phyloP scores from a whole-genome alignment of 2,329 filamentous ascomycete species.

The Penicillium sp. region DNA sequence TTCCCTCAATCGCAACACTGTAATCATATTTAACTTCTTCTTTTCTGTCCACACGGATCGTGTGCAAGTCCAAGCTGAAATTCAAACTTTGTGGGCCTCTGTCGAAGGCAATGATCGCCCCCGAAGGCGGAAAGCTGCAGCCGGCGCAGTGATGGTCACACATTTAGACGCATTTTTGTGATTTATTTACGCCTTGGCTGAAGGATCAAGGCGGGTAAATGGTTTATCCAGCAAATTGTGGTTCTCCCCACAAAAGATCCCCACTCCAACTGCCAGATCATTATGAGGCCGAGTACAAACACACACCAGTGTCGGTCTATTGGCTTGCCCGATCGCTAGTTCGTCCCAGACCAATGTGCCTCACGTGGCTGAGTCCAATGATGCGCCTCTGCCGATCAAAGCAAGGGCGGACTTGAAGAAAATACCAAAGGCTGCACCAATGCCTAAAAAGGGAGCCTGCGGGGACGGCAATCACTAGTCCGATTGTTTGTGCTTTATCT shows the following conservation, averaged over 20 bases:
- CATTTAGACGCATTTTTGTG: not conserved
- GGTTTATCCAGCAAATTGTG: not conserved
- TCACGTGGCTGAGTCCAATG: not conserved
- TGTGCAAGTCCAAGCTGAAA: not conserved
- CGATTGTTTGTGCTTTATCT: not conserved
- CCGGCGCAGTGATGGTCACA: not conserved
- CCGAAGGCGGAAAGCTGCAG: not conserved
- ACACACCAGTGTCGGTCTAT: not conserved
- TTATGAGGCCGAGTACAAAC: not conserved
- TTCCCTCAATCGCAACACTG: no score
- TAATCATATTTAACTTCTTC: no score
- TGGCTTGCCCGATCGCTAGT: not conserved
- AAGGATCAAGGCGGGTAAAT: not conserved
- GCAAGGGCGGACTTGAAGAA: not conserved
- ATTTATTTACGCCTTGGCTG: not conserved
- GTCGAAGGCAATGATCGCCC: not conserved
- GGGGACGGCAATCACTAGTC: not conserved
- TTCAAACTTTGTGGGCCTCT: not conserved
- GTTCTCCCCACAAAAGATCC: not conserved
- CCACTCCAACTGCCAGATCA: not conserved
- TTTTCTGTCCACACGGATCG: no score
- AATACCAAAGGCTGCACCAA: not conserved
- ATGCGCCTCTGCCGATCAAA: not conserved
- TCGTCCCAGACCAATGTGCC: not conserved
- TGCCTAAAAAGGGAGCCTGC: not conserved